A percentile compares a stretch with the other conserved stretches of the same genome.
Conservation (phyloP, 805 yeast genomes). For the Zygotorulaspora chibaensis region DNA sequence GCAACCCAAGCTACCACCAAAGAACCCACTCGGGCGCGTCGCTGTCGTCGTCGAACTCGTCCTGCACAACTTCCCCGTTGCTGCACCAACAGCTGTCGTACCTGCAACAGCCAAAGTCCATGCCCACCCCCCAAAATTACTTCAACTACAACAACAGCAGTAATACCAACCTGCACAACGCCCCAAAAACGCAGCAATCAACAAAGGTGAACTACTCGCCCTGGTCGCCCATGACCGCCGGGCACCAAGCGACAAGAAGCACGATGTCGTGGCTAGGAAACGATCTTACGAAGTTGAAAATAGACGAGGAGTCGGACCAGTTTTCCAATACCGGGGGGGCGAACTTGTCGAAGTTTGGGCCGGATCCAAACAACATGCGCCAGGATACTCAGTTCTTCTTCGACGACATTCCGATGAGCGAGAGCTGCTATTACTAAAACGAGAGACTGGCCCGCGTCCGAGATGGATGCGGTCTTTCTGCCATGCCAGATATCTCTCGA, state of each 20-base stretch:
- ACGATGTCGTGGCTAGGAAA: constrained; percentile 9
- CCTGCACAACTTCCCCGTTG: constrained; percentile 13
- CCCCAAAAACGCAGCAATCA: constrained; percentile 5
- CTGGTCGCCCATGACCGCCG: constrained; percentile 8
- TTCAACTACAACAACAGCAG: constrained; percentile 1
- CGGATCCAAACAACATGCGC: not conserved
- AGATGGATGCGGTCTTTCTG: too few species aligned
- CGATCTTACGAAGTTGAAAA: constrained; percentile 13
- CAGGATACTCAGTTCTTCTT: constrained; percentile 15
- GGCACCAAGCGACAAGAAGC: constrained; percentile 1
- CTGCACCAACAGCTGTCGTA: constrained; percentile 13
- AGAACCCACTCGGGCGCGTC: constrained; percentile 12
- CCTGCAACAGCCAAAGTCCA: constrained; percentile 6
- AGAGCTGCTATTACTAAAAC: too few species aligned
- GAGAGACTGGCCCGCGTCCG: too few species aligned
- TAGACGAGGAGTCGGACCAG: constrained; percentile 16
- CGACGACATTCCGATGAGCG: constrained; percentile 8
- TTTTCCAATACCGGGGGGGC: not conserved
- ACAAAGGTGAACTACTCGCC: constrained; percentile 6
- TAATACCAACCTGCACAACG: not conserved
- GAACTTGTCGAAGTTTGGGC: not conserved
- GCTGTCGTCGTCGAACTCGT: constrained; percentile 12
- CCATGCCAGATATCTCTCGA: too few species aligned
- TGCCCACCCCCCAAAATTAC: constrained; percentile 2
- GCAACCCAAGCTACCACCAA: constrained; percentile 4